Percentiles rank a stretch among this genome's conserved stretches.
Evolutionary conservation across 768 basidiomycete genomes (phyloP).

Genomic region (Artomyces pyxidatus): DNA sequence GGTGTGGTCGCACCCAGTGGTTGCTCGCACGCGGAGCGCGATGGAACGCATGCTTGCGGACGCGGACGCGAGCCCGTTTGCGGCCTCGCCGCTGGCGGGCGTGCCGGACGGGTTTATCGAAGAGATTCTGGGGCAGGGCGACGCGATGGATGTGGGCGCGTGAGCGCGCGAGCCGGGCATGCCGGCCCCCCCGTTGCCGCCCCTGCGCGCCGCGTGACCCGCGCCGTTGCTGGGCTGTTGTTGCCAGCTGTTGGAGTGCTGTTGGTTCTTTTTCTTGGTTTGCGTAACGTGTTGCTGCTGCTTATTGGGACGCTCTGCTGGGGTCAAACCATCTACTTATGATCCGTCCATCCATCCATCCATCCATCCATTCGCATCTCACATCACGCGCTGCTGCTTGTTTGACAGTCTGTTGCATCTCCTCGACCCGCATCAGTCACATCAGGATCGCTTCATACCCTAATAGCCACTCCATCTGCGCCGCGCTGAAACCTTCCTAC

Average conservation of each 20-base stretch:
- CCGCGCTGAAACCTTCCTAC: too few species aligned
- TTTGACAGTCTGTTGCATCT: too few species aligned
- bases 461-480: too few species aligned
- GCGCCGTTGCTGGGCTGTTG: not conserved
- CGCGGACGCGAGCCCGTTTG: slow-evolving; percentile 36
- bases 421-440: too few species aligned
- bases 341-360: too few species aligned
- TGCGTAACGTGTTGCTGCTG: too few species aligned
- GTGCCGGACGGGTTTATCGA: slow-evolving; percentile 57
- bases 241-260: not conserved
- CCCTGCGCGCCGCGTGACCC: not conserved
- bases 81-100: slow-evolving; percentile 55
- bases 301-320: too few species aligned
- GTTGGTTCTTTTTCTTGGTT: not conserved
- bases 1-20: slow-evolving; percentile 54
- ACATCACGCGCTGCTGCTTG: too few species aligned
- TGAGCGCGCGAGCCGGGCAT: slow-evolving; percentile 5
- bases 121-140: slow-evolving; percentile 37
- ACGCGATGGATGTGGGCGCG: slow-evolving; percentile 21
- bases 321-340: too few species aligned
- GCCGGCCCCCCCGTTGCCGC: not conserved
- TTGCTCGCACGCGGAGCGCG: slow-evolving; percentile 49
- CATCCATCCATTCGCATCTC: too few species aligned
- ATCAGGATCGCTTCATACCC: too few species aligned
- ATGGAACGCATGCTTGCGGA: slow-evolving; percentile 48